Conservation (phyloP, 345 rosid genomes). For the Hevea brasiliensis region DNA sequence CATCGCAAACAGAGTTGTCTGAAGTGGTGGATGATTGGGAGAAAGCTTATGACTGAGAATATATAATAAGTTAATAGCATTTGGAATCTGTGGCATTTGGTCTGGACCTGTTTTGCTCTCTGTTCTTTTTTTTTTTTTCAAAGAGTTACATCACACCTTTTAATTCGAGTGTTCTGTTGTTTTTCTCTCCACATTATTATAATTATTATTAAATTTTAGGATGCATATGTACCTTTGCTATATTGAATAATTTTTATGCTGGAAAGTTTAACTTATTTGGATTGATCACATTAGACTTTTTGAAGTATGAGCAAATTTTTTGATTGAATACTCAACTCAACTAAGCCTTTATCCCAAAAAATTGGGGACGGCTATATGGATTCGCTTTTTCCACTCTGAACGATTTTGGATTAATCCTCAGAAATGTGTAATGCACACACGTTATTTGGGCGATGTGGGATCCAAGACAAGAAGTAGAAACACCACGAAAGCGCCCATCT, state of each 20-base stretch:
- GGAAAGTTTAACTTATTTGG: neutral
- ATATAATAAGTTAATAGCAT: neutral
- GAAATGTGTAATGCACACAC: too few species aligned
- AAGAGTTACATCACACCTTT: neutral
- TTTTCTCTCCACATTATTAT: neutral
- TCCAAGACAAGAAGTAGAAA: too few species aligned
- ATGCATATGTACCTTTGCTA: neutral
- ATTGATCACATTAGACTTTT: neutral
- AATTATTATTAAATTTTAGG: neutral
- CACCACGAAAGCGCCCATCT: too few species aligned
- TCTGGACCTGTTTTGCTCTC: neutral
- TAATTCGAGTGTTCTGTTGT: neutral
- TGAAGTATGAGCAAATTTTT: neutral
- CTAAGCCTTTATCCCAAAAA: too few species aligned
- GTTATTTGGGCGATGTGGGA: too few species aligned
- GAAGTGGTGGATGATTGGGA: constrained; percentile 91
- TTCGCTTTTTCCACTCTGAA: too few species aligned
- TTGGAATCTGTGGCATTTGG: neutral
- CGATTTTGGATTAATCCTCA: too few species aligned
- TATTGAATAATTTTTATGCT: neutral
- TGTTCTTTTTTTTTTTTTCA: neutral
- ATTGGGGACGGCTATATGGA: too few species aligned
- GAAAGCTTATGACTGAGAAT: constrained; percentile 61
- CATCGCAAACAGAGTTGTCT: constrained; percentile 23
- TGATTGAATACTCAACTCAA: too few species aligned